These are phyloP conservation scores for Carex arenaria DNA, from an alignment of 202 grass and related monocot genomes.

Conservation along the genomic window DNA sequence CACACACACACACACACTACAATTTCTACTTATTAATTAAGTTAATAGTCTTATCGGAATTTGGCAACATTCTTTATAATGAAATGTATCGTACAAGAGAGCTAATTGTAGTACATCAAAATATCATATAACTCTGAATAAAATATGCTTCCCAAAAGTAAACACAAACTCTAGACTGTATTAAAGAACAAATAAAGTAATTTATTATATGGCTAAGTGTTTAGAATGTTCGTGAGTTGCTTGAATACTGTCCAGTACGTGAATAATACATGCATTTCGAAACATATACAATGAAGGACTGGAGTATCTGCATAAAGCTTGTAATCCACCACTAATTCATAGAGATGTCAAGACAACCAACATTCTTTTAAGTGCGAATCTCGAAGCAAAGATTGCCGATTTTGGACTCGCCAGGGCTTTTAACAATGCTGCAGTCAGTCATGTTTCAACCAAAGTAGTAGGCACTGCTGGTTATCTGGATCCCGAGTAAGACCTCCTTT, in stretches of 20 bases:
- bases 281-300: slow-evolving; percentile 25
- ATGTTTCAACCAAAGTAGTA: slow-evolving; percentile 24
- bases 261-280: not conserved
- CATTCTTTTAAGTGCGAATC: slow-evolving; percentile 40
- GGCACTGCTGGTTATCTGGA: slow-evolving; percentile 34
- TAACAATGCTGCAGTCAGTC: not conserved
- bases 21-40: too few relatives aligned
- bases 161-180: not conserved
- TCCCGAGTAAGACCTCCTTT: slow-evolving; percentile 27
- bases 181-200: not conserved
- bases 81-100: too few relatives aligned
- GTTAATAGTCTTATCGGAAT: too few relatives aligned
- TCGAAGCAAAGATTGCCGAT: slow-evolving; percentile 44
- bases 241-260: not conserved
- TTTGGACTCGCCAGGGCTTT: slow-evolving; percentile 37
- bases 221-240: not conserved
- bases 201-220: not conserved
- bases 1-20: too few relatives aligned
- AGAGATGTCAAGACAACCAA: slow-evolving; percentile 32
- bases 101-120: not conserved
- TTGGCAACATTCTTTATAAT: too few relatives aligned
- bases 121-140: not conserved
- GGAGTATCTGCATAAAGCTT: slow-evolving; percentile 38
- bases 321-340: too few relatives aligned
- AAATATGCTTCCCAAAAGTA: not conserved